phyloP scores from a whole-genome alignment of 108 stramenopile species.

The Epithemia pelagica region DNA sequence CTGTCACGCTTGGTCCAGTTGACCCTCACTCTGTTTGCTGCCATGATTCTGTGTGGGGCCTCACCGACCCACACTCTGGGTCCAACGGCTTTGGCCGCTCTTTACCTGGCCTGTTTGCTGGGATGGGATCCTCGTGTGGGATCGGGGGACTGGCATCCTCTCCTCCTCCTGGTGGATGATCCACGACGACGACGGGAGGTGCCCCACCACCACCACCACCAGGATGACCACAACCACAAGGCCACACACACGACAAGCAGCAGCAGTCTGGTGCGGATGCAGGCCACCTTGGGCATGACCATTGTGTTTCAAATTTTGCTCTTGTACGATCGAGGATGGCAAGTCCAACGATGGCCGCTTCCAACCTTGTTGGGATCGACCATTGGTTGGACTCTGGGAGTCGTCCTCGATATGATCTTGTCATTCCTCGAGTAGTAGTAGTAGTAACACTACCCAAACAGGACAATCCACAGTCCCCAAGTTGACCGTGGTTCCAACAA shows the following conservation, averaged over 20 bases:
- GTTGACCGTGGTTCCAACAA: too few relatives aligned
- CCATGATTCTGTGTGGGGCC: conserved; percentile 7
- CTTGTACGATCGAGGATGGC: conserved; percentile 54
- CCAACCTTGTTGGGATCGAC: conserved; percentile 52
- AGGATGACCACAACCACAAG: background rate
- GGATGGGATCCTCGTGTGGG: background rate
- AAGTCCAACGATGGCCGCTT: conserved; percentile 65
- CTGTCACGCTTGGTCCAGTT: background rate
- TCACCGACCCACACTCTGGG: background rate
- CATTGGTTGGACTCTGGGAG: conserved; percentile 37
- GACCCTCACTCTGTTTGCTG: background rate
- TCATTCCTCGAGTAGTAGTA: too few relatives aligned
- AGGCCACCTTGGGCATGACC: conserved; percentile 18
- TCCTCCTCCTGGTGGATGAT: background rate
- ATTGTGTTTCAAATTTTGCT: conserved; percentile 39
- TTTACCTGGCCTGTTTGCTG: conserved; percentile 3
- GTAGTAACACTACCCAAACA: too few relatives aligned
- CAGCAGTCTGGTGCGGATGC: background rate
- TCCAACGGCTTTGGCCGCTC: conserved; percentile 3
- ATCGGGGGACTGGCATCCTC: too few relatives aligned
- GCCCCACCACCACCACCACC: too few relatives aligned
- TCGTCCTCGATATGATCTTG: too few relatives aligned
- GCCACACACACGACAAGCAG: background rate
- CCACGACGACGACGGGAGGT: background rate
- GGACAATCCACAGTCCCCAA: too few relatives aligned